Conservation (phyloP, 768 basidiomycete genomes). For the Tylopilus sp. region DNA sequence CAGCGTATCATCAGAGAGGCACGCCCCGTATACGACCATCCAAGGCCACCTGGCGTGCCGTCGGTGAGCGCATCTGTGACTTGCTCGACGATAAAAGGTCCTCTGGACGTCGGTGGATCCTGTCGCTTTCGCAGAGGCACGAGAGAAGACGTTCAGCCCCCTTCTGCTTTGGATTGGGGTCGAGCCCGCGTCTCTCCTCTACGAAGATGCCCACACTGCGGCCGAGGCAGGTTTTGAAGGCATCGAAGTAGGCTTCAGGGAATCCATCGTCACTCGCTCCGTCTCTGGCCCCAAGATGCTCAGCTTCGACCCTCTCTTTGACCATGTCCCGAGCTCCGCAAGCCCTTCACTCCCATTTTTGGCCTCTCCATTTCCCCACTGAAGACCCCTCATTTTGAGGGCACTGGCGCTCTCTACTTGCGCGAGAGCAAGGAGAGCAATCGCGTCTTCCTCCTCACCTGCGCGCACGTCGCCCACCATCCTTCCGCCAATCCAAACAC, state of each 20-base stretch:
- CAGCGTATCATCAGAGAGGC: no score
- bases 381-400: neutral
- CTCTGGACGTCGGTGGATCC: no score
- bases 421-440: neutral
- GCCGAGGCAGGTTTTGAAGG: neutral
- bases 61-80: no score
- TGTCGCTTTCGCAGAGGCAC: no score
- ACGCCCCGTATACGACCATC: no score
- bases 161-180: neutral
- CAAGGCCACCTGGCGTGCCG: no score
- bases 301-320: neutral
- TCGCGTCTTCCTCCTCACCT: neutral
- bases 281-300: neutral
- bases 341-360: constrained; percentile 1
- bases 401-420: neutral
- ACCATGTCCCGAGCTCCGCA: neutral
- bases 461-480: neutral
- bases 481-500: neutral
- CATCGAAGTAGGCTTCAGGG: neutral
- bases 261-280: neutral
- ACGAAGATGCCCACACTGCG: neutral
- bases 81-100: no score
- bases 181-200: neutral
- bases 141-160: neutral
- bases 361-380: neutral